Percentiles rank a stretch among this genome's conserved stretches.
These are phyloP conservation scores for Crithidia acanthocephali DNA, from an alignment of 208 protist genomes.

Conservation along the genomic window DNA sequence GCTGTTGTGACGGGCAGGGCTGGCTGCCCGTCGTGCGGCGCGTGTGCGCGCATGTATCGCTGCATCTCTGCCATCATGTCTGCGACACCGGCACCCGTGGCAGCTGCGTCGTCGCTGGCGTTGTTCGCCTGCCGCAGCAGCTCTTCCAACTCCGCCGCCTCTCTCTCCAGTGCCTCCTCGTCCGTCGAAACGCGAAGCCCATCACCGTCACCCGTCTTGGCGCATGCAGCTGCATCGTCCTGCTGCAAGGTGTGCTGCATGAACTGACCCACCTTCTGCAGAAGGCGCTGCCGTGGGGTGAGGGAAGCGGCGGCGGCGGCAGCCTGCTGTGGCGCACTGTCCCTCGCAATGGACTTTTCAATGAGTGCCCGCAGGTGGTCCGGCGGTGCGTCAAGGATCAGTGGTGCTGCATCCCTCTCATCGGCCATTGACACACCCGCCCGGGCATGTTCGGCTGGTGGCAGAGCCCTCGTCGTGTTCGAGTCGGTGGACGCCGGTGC, in stretches of 20 bases:
- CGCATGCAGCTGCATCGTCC: neutral
- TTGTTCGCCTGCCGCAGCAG: constrained; percentile 22
- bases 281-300: constrained; percentile 10
- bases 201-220: neutral
- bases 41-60: constrained; percentile 11
- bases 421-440: too few species aligned
- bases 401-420: neutral
- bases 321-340: neutral
- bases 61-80: constrained; percentile 30
- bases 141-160: constrained; percentile 33
- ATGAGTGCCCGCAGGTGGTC: constrained; percentile 34
- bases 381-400: constrained; percentile 26
- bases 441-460: too few species aligned
- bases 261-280: constrained; percentile 29
- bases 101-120: constrained; percentile 3
- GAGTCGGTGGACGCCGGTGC: neutral
- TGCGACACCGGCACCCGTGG: constrained; percentile 4
- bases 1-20: neutral
- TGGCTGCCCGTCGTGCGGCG: neutral
- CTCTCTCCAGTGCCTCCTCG: constrained; percentile 7
- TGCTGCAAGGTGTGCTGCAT: constrained; percentile 26
- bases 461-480: too few species aligned
- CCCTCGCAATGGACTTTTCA: constrained; percentile 18
- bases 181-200: too few species aligned
- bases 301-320: neutral